Evolutionary conservation across 192 early-diverging fungal species (phyloP).

Genomic region (Backusella sp.): DNA sequence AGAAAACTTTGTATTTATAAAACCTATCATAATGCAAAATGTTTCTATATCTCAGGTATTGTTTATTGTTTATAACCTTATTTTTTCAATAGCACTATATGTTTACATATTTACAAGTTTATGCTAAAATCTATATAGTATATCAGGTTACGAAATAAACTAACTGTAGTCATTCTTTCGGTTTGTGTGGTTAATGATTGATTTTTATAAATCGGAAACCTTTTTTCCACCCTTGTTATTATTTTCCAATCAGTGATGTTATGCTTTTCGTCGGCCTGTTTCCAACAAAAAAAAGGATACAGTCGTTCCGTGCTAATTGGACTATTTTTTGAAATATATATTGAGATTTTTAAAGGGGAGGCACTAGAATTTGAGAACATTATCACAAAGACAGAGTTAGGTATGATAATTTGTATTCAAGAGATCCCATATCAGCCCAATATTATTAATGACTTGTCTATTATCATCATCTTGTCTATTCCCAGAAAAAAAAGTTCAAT

Average conservation of each 20-base stretch:
- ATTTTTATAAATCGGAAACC: not conserved
- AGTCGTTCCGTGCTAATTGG: no score
- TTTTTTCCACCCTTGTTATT: not conserved
- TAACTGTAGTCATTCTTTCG: not conserved
- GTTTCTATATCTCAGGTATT: not conserved
- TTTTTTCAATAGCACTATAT: not conserved
- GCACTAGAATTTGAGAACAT: no score
- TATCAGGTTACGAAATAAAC: not conserved
- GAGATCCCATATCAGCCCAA: not conserved
- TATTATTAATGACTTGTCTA: not conserved
- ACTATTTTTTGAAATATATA: no score
- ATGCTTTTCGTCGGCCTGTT: not conserved
- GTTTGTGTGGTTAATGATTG: not conserved
- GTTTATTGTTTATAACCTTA: not conserved
- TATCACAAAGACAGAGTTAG: not conserved
- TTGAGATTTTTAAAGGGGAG: no score
- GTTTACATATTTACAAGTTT: not conserved
- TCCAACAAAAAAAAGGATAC: not conserved
- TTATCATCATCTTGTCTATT: no score
- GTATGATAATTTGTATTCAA: not conserved
- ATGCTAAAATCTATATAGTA: not conserved
- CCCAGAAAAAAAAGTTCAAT: not conserved
- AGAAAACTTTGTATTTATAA: not conserved
- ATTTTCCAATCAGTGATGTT: not conserved
- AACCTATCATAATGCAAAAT: not conserved